Percentiles rank a stretch among this genome's conserved stretches.
These are phyloP conservation scores for Daldinia decipiens DNA, from an alignment of 495 filamentous ascomycete species.

Conservation along the genomic window DNA sequence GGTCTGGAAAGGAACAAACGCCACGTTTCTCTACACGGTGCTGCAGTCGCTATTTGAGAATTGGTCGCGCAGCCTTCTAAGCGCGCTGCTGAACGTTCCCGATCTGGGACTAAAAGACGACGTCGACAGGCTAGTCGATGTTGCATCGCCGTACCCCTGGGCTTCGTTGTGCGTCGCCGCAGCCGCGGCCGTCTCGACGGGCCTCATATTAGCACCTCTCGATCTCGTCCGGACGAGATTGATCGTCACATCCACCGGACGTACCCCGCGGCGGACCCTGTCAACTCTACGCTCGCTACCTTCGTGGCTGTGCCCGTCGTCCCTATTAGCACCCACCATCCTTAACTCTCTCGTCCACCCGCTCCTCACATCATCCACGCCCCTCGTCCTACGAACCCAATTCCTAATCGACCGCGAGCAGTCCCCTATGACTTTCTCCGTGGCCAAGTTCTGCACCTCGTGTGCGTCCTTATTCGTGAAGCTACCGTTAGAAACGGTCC, in stretches of 20 bases:
- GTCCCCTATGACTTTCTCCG: constrained; percentile 80
- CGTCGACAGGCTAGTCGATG: constrained; percentile 60
- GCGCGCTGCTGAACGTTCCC: constrained; percentile 83
- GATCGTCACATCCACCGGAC: constrained; percentile 80
- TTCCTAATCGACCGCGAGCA: constrained; percentile 82
- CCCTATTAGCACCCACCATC: constrained; percentile 81
- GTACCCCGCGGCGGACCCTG: constrained; percentile 76
- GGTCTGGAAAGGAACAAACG: constrained; percentile 92
- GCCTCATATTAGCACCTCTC: constrained; percentile 81
- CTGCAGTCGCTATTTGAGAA: constrained; percentile 86
- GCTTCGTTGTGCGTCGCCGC: constrained; percentile 81
- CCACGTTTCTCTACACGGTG: constrained; percentile 87
- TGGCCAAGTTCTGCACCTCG: constrained; percentile 80
- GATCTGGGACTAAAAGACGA: constrained; percentile 73
- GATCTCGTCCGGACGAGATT: constrained; percentile 92
- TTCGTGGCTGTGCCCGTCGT: constrained; percentile 74
- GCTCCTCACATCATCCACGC: constrained; percentile 79
- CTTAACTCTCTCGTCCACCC: constrained; percentile 86
- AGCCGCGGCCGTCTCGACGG: constrained; percentile 81
- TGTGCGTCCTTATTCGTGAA: constrained; percentile 83
- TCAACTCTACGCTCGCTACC: constrained; percentile 79
- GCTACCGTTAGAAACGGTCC: constrained; percentile 89
- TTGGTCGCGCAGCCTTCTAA: constrained; percentile 84
- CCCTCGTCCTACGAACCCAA: constrained; percentile 80
- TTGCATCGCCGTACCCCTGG: constrained; percentile 77